Conservation (phyloP, 257 asterid species). For the Ocimum tenuiflorum region DNA sequence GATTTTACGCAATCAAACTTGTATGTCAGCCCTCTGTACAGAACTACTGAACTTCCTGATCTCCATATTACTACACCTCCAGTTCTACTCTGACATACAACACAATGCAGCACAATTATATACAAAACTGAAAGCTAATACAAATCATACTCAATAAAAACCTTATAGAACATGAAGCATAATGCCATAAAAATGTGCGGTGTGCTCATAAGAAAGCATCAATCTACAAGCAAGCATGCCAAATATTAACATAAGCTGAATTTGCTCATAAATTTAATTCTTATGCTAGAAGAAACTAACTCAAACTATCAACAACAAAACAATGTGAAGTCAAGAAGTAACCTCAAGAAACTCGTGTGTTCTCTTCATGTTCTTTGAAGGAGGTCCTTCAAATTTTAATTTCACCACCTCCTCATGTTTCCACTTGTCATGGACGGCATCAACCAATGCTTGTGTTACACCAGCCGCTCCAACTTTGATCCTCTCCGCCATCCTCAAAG, state of each 20-base stretch:
- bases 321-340: constrained; percentile 1
- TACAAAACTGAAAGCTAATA: constrained; percentile 10
- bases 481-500: constrained; percentile 75
- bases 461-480: constrained; percentile 77
- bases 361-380: constrained; percentile 73
- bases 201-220: no score
- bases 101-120: constrained; percentile 27
- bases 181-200: no score
- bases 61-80: constrained; percentile 92
- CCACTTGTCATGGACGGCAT: constrained; percentile 71
- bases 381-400: constrained; percentile 77
- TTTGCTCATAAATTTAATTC: not conserved
- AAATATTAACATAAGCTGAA: not conserved
- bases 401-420: constrained; percentile 72
- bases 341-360: constrained; percentile 87
- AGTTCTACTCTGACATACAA: constrained; percentile 64
- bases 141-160: not conserved
- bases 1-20: constrained; percentile 65
- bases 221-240: not conserved
- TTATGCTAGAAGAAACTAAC: not conserved
- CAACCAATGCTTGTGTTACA: constrained; percentile 64
- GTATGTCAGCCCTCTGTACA: constrained; percentile 78
- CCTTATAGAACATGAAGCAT: not conserved
- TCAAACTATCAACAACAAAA: not conserved
- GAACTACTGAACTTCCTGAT: constrained; percentile 72